Evolutionary conservation across 768 basidiomycete genomes (phyloP), one percentile per base, ranked within the genome.

Genomic region (Trametes gibbosa): DNA sequence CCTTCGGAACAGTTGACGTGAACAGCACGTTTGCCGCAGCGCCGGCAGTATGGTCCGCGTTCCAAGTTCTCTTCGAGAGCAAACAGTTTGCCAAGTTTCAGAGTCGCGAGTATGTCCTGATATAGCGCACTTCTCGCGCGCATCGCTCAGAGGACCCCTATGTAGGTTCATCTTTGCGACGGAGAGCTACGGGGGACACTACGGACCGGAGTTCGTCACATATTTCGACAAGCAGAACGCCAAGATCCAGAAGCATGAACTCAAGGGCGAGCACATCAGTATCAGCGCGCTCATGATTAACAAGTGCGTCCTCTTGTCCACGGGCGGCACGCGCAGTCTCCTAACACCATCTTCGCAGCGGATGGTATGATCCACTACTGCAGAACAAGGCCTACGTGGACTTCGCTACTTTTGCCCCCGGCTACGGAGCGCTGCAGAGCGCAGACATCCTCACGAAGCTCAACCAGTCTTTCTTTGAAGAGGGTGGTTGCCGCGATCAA

Each of bases 141-240:
- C 29, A 13, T 2, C 17, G 16, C 55, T 45, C 23, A 40, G 13
- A 29, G 8, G 25, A n/a, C 13, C 1, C 13, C n/a, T n/a, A 16
- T 24, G 21, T n/a, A 85, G 85, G 63, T 85, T 87, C 63, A 79
- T 85, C 37, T 77, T 87, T 46, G 78, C 83, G 1, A 85, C 85
- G 5, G 85, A 88, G 66, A 84, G 83, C 50, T 88, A 85, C 54
- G 86, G 86, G 6, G 85, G 85, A 0, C 85, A 87, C 65, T 87
- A 85, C 66, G 85, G 82, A 0, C 84, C 86, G 3, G 76, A 75
- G 50, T 86, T 87, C 60, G 84, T 84, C 29, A 81, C 81, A 5
- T 86, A 79, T 65, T 87, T 89, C 65, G 76, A 85, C 34, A 71
- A 84, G 56, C 85, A 88, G 68, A 88, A 86, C 49, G 71, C 72